phyloP scores from a whole-genome alignment of 2,329 filamentous ascomycete genomes.

The Bipolaris gigantea region DNA sequence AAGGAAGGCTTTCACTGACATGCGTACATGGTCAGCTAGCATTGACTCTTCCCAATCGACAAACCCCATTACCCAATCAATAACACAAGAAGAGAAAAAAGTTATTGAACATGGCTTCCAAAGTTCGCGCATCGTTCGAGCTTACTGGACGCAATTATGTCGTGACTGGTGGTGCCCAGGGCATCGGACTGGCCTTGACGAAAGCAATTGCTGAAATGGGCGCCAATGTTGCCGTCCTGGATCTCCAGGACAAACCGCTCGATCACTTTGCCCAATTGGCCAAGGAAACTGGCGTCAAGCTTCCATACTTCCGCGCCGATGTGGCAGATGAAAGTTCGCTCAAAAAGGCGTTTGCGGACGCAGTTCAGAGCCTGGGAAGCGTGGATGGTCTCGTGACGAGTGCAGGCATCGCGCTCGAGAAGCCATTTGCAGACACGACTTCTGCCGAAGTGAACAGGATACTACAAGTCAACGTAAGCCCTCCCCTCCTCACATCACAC shows the following conservation, averaged over 20 bases:
- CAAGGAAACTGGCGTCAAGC: conserved; percentile 15
- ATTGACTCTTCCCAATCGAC: neutral
- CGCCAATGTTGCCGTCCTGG: conserved; percentile 22
- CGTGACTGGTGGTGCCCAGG: conserved; percentile 24
- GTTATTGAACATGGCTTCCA: neutral
- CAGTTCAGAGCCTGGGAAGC: conserved; percentile 13
- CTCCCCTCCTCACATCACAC: neutral
- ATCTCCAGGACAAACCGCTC: conserved; percentile 15
- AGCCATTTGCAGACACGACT: conserved; percentile 50
- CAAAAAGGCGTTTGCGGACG: conserved; percentile 16
- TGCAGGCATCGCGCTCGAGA: conserved; percentile 50
- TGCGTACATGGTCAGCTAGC: neutral
- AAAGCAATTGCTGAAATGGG: conserved; percentile 24
- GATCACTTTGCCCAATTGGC: conserved; percentile 13
- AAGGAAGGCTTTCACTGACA: neutral
- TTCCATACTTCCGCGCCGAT: conserved; percentile 19
- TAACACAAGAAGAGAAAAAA: neutral
- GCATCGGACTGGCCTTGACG: conserved; percentile 21
- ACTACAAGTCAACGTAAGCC: conserved; percentile 49
- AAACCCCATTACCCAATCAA: neutral
- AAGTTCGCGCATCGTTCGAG: conserved; percentile 19
- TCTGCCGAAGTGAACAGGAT: conserved; percentile 46
- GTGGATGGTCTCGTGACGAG: conserved; percentile 24
- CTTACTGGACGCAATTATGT: conserved; percentile 20
- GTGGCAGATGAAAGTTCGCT: conserved; percentile 20